Conservation (phyloP, 2,329 filamentous ascomycete species). For the Neonectria ditissima region DNA sequence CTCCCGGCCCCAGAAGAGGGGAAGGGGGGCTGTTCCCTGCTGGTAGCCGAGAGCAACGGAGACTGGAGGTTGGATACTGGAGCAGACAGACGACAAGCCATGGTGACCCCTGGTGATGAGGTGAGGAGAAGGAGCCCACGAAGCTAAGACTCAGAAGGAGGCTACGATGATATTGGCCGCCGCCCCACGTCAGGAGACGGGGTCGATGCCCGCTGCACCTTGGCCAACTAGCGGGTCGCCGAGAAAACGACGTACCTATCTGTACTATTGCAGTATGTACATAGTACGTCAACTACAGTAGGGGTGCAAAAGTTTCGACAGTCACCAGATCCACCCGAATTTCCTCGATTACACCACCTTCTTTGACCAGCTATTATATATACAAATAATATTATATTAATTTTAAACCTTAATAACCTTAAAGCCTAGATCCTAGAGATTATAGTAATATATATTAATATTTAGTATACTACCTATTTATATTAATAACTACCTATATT, state of each 20-base stretch:
- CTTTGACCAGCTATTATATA: no score
- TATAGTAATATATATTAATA: no score
- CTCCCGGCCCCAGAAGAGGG: constrained; percentile 23
- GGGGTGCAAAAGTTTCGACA: no score
- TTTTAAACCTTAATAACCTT: no score
- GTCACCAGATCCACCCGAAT: no score
- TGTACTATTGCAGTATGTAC: neutral
- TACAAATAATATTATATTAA: no score
- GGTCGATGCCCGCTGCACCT: neutral
- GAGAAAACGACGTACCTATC: neutral
- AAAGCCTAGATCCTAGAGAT: no score
- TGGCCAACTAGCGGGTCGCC: constrained; percentile 9
- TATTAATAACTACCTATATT: no score
- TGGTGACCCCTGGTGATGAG: constrained; percentile 6
- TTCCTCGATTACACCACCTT: no score
- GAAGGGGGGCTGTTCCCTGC: constrained; percentile 9
- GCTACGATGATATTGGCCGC: constrained; percentile 13
- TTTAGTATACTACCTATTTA: no score
- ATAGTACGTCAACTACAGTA: neutral
- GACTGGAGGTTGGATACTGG: constrained; percentile 1
- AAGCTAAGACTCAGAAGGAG: constrained; percentile 5
- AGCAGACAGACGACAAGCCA: neutral
- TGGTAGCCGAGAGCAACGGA: constrained; percentile 5
- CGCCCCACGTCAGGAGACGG: constrained; percentile 8
- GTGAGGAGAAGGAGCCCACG: constrained; percentile 1